Evolutionary conservation across 2,329 filamentous ascomycete species (phyloP).

Genomic region (Macrophomina pseudophaseolina): DNA sequence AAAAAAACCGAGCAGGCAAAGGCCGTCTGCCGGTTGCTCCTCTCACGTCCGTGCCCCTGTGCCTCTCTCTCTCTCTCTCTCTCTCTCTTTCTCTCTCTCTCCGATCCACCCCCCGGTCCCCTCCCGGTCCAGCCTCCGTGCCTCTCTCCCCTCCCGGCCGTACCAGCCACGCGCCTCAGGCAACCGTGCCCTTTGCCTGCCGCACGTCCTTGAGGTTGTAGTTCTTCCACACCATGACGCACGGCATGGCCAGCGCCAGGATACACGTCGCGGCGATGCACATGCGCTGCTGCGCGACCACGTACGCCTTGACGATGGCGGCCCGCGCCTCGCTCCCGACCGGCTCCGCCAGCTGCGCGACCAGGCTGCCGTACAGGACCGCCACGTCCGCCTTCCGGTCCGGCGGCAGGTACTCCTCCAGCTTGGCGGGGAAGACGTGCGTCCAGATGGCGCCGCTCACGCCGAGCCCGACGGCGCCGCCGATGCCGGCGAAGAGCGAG

Average conservation of each 20-base stretch:
- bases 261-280: conserved; percentile 44
- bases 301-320: conserved; percentile 39
- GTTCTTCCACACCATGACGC: conserved; percentile 39
- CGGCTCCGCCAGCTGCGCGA: conserved; percentile 59
- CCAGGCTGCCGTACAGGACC: conserved; percentile 57
- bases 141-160: background rate
- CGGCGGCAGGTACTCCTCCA: conserved; percentile 44
- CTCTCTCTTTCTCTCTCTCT: background rate
- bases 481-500: conserved; percentile 64
- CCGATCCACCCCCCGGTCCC: background rate
- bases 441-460: conserved; percentile 69
- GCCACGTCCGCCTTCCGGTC: conserved; percentile 33
- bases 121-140: too few species aligned
- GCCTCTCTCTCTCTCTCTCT: background rate
- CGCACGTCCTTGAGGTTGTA: conserved; percentile 41
- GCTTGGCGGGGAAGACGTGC: conserved; percentile 57
- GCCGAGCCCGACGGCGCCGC: conserved; percentile 44
- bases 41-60: background rate
- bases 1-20: too few species aligned
- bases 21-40: too few species aligned
- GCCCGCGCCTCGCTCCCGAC: conserved; percentile 54
- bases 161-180: background rate
- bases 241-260: conserved; percentile 36
- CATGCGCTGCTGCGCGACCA: conserved; percentile 47
- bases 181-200: conserved; percentile 39